Percentiles rank a stretch among this genome's conserved stretches.
Evolutionary conservation across 2,329 filamentous ascomycete species (phyloP).

Genomic region (Zymoseptoria brevis): DNA sequence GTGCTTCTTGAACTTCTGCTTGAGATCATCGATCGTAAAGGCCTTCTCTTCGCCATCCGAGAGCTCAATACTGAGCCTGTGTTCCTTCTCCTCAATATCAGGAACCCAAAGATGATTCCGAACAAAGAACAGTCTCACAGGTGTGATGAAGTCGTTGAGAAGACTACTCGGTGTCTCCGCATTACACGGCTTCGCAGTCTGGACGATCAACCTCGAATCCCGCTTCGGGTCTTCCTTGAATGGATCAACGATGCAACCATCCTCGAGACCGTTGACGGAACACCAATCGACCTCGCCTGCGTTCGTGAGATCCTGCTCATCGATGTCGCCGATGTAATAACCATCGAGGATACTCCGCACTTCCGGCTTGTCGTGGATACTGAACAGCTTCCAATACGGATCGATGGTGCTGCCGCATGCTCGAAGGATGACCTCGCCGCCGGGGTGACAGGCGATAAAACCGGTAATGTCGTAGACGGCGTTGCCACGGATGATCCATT

Average conservation of each 20-base stretch:
- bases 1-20: conserved; percentile 43
- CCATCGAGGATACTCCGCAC: conserved; percentile 56
- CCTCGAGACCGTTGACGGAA: conserved; percentile 3
- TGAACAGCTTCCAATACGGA: conserved; percentile 63
- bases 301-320: conserved; percentile 51
- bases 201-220: conserved; percentile 44
- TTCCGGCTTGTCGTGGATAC: conserved; percentile 58
- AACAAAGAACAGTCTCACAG: conserved; percentile 51
- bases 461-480: conserved; percentile 65
- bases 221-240: conserved; percentile 49
- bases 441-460: conserved; percentile 58
- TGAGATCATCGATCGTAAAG: conserved; percentile 50
- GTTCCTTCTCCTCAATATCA: conserved; percentile 35
- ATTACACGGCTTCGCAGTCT: conserved; percentile 52
- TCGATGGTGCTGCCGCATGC: conserved; percentile 59
- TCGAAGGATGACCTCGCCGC: conserved; percentile 59
- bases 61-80: conserved; percentile 49
- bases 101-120: conserved; percentile 60
- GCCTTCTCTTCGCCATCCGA: conserved; percentile 45
- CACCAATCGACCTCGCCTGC: conserved; percentile 35
- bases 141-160: conserved; percentile 48
- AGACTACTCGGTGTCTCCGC: conserved; percentile 50
- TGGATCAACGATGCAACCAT: conserved; percentile 48
- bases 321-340: conserved; percentile 56
- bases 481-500: conserved; percentile 58